Percentiles rank a stretch among this genome's conserved stretches.
Conservation (phyloP, 352 stramenopile genomes). For the Phytophthora ohioensis region DNA sequence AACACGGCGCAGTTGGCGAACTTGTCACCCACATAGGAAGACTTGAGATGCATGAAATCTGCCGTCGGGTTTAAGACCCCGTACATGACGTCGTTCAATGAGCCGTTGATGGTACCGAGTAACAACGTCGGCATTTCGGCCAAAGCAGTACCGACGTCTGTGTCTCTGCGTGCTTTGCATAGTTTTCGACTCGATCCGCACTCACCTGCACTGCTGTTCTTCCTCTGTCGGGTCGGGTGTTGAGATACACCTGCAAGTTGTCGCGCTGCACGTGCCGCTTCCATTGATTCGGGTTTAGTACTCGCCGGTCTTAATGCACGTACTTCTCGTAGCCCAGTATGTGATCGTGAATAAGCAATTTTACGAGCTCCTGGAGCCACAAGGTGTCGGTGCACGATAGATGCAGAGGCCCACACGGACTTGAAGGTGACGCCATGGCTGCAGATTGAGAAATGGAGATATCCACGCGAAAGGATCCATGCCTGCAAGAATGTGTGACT, state of each 20-base stretch:
- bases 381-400: constrained; percentile 30
- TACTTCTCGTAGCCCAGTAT: constrained; percentile 29
- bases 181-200: constrained; percentile 2
- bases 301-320: constrained; percentile 28
- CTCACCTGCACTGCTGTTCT: constrained; percentile 21
- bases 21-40: constrained; percentile 55
- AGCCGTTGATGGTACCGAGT: constrained; percentile 43
- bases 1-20: constrained; percentile 51
- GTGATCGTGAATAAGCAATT: constrained; percentile 31
- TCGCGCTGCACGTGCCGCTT: constrained; percentile 30
- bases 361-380: constrained; percentile 35
- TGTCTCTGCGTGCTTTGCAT: constrained; percentile 21
- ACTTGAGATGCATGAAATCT: constrained; percentile 45
- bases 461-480: constrained; percentile 5
- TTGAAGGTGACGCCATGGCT: constrained; percentile 10
- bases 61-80: constrained; percentile 44
- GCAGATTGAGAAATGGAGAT: constrained; percentile 27
- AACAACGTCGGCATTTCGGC: constrained; percentile 40
- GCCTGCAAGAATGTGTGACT: too few relatives aligned
- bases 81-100: constrained; percentile 53
- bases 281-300: constrained; percentile 28
- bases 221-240: constrained; percentile 9
- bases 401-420: constrained; percentile 33
- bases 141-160: constrained; percentile 2
- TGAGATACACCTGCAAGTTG: constrained; percentile 32